Evolutionary conservation across 2,329 filamentous ascomycete genomes (phyloP).

Genomic region (Byssochlamys sp.): DNA sequence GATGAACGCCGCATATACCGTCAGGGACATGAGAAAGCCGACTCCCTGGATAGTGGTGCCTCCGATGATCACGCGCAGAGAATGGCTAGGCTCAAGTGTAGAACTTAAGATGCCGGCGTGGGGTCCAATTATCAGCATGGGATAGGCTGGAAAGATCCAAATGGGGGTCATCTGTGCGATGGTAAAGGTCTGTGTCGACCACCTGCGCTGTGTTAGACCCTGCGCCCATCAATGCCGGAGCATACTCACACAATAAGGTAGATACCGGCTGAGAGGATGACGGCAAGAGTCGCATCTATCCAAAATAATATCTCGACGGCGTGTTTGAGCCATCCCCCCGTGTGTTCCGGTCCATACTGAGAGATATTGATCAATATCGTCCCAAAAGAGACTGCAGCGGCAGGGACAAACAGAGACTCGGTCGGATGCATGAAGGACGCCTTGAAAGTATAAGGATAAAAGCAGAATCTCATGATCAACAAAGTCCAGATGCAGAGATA

Average conservation of each 20-base stretch:
- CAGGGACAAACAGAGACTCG: conserved; percentile 67
- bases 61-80: conserved; percentile 49
- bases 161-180: conserved; percentile 78
- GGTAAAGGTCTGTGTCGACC: conserved; percentile 57
- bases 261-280: conserved; percentile 58
- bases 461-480: conserved; percentile 58
- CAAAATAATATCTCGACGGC: conserved; percentile 62
- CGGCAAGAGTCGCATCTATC: conserved; percentile 61
- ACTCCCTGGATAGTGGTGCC: conserved; percentile 55
- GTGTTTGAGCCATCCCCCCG: conserved; percentile 52
- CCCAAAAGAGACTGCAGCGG: conserved; percentile 58
- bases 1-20: conserved; percentile 76
- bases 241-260: conserved; percentile 61
- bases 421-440: conserved; percentile 66
- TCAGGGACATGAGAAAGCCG: conserved; percentile 57
- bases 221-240: conserved; percentile 25
- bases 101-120: conserved; percentile 54
- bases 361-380: conserved; percentile 70
- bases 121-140: conserved; percentile 65
- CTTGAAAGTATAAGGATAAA: conserved; percentile 60
- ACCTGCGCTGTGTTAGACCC: conserved; percentile 32
- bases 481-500: conserved; percentile 55
- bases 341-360: conserved; percentile 60
- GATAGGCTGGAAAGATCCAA: conserved; percentile 81
- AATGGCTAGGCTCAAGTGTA: conserved; percentile 34